A percentile compares a stretch with the other conserved stretches of the same genome.
Conservation (phyloP, 495 filamentous ascomycete genomes). For the Achaetomiella virescens region DNA sequence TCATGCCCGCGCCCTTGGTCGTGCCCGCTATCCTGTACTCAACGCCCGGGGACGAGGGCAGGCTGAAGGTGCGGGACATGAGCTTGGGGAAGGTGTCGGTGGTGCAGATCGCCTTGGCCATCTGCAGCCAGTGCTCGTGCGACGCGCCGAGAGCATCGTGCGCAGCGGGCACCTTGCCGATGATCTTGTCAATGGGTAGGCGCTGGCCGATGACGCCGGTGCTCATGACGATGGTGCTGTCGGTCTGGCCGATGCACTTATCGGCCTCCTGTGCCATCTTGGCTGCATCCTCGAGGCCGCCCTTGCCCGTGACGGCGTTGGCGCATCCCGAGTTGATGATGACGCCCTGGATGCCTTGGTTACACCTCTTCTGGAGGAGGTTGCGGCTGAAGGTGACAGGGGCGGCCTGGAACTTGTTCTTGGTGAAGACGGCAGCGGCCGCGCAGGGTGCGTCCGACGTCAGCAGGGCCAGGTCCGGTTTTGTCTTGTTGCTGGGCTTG, state of each 20-base stretch:
- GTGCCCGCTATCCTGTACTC: slow-evolving; percentile 86
- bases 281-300: slow-evolving; percentile 80
- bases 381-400: slow-evolving; percentile 78
- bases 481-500: slow-evolving; percentile 81
- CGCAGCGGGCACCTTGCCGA: slow-evolving; percentile 70
- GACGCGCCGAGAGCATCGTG: slow-evolving; percentile 60
- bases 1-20: slow-evolving; percentile 99
- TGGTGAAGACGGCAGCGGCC: slow-evolving; percentile 93
- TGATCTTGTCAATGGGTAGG: slow-evolving; percentile 86
- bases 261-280: slow-evolving; percentile 78
- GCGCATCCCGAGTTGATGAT: slow-evolving; percentile 95
- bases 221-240: slow-evolving; percentile 86
- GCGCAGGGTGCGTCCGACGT: slow-evolving; percentile 81
- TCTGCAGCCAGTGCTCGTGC: slow-evolving; percentile 79
- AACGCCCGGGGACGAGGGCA: slow-evolving; percentile 71
- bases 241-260: slow-evolving; percentile 55
- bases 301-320: slow-evolving; percentile 94
- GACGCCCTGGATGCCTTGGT: slow-evolving; percentile 68
- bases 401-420: slow-evolving; percentile 96
- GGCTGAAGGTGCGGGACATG: slow-evolving; percentile 71
- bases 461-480: slow-evolving; percentile 84
- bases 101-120: slow-evolving; percentile 92
- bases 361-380: slow-evolving; percentile 58
- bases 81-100: slow-evolving; percentile 99
- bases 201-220: slow-evolving; percentile 97